These are phyloP conservation scores for Diaporthe eres DNA, from an alignment of 2,329 filamentous ascomycete species.

Conservation along the genomic window DNA sequence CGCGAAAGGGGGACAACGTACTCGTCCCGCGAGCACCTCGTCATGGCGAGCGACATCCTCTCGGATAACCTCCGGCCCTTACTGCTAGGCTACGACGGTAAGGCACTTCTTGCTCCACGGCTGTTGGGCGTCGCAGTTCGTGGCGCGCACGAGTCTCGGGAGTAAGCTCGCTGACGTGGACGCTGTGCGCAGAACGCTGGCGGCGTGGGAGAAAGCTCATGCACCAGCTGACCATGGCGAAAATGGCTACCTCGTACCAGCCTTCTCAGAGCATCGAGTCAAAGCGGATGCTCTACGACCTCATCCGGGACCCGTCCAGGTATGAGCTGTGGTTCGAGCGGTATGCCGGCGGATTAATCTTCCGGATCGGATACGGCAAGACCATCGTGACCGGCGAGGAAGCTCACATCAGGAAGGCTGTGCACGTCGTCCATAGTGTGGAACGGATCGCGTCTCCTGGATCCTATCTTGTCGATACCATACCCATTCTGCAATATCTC, in stretches of 20 bases:
- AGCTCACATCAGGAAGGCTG: neutral
- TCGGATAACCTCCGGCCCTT: conserved; percentile 14
- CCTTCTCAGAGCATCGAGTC: conserved; percentile 12
- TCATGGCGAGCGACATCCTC: neutral
- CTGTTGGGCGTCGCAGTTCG: neutral
- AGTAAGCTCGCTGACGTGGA: neutral
- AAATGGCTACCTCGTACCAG: conserved; percentile 10
- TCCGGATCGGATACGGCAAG: conserved; percentile 2
- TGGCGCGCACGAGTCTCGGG: neutral
- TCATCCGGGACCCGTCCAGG: neutral
- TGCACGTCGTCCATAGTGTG: conserved; percentile 2
- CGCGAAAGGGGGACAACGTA: neutral
- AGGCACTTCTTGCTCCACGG: neutral
- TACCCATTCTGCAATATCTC: neutral
- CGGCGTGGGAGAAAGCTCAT: neutral
- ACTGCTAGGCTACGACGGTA: neutral
- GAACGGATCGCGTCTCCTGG: conserved; percentile 3
- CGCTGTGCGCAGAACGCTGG: neutral
- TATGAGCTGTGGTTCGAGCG: conserved; percentile 15
- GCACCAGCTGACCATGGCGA: conserved; percentile 7
- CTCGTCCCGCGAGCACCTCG: conserved; percentile 4
- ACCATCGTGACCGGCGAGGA: conserved; percentile 8
- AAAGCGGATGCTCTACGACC: conserved; percentile 2
- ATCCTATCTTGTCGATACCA: conserved; percentile 11
- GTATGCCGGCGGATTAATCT: neutral